Conservation (phyloP, 2,329 filamentous ascomycete species). For the Venturia nashicola region DNA sequence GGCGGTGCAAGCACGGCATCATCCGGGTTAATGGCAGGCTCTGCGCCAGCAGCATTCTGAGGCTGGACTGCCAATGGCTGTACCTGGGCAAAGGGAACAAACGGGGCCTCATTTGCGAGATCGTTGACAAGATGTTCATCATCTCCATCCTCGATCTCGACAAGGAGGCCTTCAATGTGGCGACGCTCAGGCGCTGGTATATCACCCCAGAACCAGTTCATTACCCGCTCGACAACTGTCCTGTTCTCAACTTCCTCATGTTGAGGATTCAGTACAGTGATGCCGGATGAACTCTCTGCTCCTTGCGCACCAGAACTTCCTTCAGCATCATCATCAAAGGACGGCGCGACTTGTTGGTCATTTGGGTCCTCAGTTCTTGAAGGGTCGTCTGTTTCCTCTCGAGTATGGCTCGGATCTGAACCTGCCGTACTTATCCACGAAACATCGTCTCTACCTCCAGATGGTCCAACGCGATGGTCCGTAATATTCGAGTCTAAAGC, state of each 20-base stretch:
- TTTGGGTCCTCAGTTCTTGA: neutral
- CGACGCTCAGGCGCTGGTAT: constrained; percentile 15
- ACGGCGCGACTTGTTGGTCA: neutral
- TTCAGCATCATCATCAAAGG: neutral
- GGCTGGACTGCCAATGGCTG: constrained; percentile 20
- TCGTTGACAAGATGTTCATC: constrained; percentile 50
- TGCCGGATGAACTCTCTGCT: neutral
- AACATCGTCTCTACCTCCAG: neutral
- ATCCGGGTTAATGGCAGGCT: constrained; percentile 27
- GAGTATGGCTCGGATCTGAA: neutral
- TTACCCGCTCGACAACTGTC: constrained; percentile 18
- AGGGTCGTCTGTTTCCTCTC: neutral
- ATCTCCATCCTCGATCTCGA: constrained; percentile 23
- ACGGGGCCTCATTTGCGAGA: constrained; percentile 46
- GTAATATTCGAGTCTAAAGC: neutral
- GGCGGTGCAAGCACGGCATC: constrained; percentile 38
- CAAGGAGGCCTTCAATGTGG: constrained; percentile 11
- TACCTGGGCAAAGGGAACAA: constrained; percentile 40
- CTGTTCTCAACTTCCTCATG: neutral
- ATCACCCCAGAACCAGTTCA: constrained; percentile 38
- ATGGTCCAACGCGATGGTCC: neutral
- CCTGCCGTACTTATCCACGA: constrained; percentile 8
- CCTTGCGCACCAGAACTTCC: neutral
- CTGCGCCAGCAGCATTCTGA: constrained; percentile 15
- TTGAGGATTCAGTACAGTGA: neutral